Evolutionary conservation across 2,329 filamentous ascomycete genomes (phyloP).

Genomic region (Arthrinium phaeospermum): DNA sequence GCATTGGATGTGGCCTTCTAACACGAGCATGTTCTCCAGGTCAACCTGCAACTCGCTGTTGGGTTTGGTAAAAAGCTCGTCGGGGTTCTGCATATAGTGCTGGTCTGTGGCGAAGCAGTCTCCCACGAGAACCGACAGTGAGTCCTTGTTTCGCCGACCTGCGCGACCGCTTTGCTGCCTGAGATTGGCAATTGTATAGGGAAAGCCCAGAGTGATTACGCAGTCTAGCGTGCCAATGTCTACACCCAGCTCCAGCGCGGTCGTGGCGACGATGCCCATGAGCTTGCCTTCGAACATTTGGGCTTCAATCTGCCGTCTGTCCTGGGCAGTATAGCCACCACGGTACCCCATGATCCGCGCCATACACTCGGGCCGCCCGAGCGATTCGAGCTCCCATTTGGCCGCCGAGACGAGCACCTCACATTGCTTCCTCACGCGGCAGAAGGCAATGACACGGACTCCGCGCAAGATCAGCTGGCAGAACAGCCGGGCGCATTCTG

Average conservation of each 20-base stretch:
- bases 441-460: conserved; percentile 92
- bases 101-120: conserved; percentile 92
- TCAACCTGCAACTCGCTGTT: conserved; percentile 91
- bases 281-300: conserved; percentile 98
- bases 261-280: conserved; percentile 91
- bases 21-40: conserved; percentile 85
- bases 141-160: conserved; percentile 90
- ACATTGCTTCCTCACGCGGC: conserved; percentile 84
- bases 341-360: conserved; percentile 92
- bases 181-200: conserved; percentile 92
- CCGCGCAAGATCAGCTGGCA: conserved; percentile 88
- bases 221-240: conserved; percentile 95
- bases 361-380: conserved; percentile 77
- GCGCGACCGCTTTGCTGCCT: conserved; percentile 94
- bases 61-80: conserved; percentile 90
- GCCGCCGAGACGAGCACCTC: conserved; percentile 83
- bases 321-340: conserved; percentile 91
- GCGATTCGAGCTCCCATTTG: conserved; percentile 73
- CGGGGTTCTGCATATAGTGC: conserved; percentile 95
- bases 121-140: conserved; percentile 85
- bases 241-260: conserved; percentile 89
- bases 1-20: conserved; percentile 95
- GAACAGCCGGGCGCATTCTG: conserved; percentile 88
- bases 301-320: conserved; percentile 83
- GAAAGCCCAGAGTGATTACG: conserved; percentile 92